These are phyloP conservation scores for Obba rivulosa DNA, from an alignment of 768 basidiomycete genomes.

Conservation along the genomic window DNA sequence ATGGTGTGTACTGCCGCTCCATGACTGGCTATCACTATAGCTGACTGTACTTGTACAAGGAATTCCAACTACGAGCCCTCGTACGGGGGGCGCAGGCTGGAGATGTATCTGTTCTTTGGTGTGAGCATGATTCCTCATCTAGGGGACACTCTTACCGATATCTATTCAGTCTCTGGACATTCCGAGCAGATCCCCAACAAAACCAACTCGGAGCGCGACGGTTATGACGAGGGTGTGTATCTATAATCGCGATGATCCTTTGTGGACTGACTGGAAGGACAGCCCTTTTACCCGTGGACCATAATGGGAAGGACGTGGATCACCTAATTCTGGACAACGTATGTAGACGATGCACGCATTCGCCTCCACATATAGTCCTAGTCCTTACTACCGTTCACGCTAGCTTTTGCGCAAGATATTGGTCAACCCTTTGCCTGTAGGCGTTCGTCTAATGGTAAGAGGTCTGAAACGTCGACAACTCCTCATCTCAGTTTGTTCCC, in stretches of 20 bases:
- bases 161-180: conserved; percentile 18
- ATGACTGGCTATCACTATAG: not conserved
- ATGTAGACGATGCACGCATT: not conserved
- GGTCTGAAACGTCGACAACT: not conserved
- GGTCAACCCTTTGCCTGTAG: conserved; percentile 13
- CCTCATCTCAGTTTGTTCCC: not conserved
- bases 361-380: not conserved
- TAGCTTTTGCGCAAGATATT: conserved; percentile 16
- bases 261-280: no score
- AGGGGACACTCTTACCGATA: not conserved
- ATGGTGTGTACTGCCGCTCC: conserved; percentile 6
- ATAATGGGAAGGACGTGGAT: conserved; percentile 4
- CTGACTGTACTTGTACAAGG: not conserved
- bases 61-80: not conserved
- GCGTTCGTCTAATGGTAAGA: conserved; percentile 11
- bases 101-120: conserved; percentile 8
- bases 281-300: conserved; percentile 10
- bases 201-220: conserved; percentile 14
- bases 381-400: conserved; percentile 1
- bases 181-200: conserved; percentile 15
- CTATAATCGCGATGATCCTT: no score
- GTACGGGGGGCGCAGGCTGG: not conserved
- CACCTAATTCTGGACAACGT: conserved; percentile 20
- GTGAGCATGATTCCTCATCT: not conserved
- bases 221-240: conserved; percentile 19